These are phyloP conservation scores for Aspergillus texensis DNA, from an alignment of 2,329 filamentous ascomycete species.

Conservation along the genomic window DNA sequence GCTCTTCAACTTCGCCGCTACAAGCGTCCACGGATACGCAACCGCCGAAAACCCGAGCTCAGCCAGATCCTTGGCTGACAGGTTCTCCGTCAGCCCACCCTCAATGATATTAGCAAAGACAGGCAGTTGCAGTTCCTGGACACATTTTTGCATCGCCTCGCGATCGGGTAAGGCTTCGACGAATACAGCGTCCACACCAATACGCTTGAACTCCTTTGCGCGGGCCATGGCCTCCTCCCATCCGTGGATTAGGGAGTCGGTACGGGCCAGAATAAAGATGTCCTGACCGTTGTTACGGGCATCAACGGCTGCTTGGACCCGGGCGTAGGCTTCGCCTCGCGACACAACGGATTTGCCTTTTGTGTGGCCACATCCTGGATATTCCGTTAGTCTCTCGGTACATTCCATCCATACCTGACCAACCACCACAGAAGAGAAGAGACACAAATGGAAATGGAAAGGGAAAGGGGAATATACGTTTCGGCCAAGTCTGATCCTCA, in stretches of 20 bases:
- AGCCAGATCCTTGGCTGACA: constrained; percentile 43
- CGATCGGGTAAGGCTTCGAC: constrained; percentile 50
- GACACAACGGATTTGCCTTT: constrained; percentile 52
- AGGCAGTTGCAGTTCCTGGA: constrained; percentile 42
- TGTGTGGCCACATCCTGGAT: constrained; percentile 48
- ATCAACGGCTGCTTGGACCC: constrained; percentile 51
- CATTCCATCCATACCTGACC: no score
- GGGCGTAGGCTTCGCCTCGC: constrained; percentile 49
- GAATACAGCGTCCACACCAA: constrained; percentile 52
- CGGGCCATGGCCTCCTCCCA: constrained; percentile 51
- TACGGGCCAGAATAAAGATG: constrained; percentile 51
- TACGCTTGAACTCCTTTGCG: constrained; percentile 45
- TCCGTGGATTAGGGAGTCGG: constrained; percentile 42
- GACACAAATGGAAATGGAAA: neutral
- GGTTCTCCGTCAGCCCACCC: constrained; percentile 46
- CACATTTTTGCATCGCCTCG: constrained; percentile 44
- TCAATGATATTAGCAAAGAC: constrained; percentile 51
- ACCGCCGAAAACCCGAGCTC: constrained; percentile 46
- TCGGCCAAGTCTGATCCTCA: constrained; percentile 55
- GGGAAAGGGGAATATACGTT: constrained; percentile 37
- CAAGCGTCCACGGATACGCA: constrained; percentile 50
- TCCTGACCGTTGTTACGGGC: constrained; percentile 50
- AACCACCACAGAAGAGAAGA: no score
- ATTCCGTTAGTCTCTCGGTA: no score
- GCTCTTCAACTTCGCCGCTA: constrained; percentile 48